Conservation (phyloP, 352 stramenopile species). For the Phytophthora capsici region DNA sequence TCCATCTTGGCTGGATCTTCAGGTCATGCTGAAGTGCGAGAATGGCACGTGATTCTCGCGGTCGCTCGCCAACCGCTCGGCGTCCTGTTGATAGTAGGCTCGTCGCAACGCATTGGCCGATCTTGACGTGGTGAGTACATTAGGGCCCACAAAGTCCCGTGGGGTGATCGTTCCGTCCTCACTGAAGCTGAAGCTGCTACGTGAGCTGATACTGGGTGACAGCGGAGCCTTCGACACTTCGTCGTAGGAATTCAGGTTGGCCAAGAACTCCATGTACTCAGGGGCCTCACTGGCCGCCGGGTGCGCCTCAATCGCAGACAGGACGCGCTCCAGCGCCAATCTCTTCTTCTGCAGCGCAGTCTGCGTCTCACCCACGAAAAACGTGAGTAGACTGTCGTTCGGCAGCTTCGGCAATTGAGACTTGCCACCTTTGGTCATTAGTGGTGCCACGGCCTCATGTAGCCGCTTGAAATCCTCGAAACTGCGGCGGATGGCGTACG, state of each 20-base stretch:
- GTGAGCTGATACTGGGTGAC: constrained; percentile 35
- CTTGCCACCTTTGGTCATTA: constrained; percentile 69
- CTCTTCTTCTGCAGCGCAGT: constrained; percentile 70
- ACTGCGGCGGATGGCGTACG: constrained; percentile 68
- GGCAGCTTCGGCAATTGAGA: constrained; percentile 46
- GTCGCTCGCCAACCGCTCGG: neutral
- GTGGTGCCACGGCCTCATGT: constrained; percentile 52
- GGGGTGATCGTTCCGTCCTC: constrained; percentile 36
- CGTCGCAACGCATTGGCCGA: constrained; percentile 43
- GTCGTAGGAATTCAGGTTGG: constrained; percentile 64
- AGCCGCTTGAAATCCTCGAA: constrained; percentile 85
- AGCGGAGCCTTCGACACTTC: constrained; percentile 40
- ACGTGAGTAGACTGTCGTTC: constrained; percentile 76
- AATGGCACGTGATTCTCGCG: constrained; percentile 56
- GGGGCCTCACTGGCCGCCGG: constrained; percentile 67
- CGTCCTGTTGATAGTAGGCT: constrained; percentile 43
- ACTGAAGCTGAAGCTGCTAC: constrained; percentile 44
- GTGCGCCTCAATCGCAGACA: constrained; percentile 61
- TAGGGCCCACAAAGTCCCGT: constrained; percentile 24
- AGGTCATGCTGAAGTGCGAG: constrained; percentile 62
- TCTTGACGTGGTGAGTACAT: constrained; percentile 34
- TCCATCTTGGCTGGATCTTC: constrained; percentile 13
- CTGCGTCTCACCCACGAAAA: constrained; percentile 76
- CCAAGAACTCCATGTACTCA: constrained; percentile 71
- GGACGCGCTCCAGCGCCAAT: constrained; percentile 56